phyloP scores from a whole-genome alignment of 1,139 yeast species.

The Geotrichum cucujoidarum region DNA sequence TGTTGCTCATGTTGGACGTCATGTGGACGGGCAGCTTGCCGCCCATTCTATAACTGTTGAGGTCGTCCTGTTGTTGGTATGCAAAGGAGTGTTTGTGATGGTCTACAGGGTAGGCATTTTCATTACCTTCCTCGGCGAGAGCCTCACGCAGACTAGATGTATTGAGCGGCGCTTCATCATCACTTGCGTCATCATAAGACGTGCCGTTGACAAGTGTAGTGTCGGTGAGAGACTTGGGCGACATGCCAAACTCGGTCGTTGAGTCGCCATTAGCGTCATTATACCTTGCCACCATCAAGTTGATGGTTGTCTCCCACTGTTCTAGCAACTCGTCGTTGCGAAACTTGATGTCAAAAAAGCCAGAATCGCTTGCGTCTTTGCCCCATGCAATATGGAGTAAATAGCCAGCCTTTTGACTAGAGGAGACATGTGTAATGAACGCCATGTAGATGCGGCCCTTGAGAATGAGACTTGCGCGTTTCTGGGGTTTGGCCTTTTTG shows the following conservation, averaged over 20 bases:
- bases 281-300: constrained; percentile 29
- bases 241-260: not conserved
- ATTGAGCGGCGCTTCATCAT: constrained; percentile 16
- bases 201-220: constrained; percentile 18
- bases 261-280: constrained; percentile 17
- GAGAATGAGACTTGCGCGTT: constrained; percentile 33
- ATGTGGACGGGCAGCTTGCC: not conserved
- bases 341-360: constrained; percentile 37
- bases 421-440: constrained; percentile 35
- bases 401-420: constrained; percentile 30
- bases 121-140: constrained; percentile 8
- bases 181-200: constrained; percentile 19
- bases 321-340: constrained; percentile 35
- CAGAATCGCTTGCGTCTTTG: constrained; percentile 36
- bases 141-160: constrained; percentile 6
- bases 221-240: constrained; percentile 4
- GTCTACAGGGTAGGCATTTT: constrained; percentile 14
- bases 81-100: constrained; percentile 6
- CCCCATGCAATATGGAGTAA: constrained; percentile 38
- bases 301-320: constrained; percentile 37
- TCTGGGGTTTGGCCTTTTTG: constrained; percentile 28
- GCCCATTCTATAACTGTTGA: not conserved
- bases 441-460: constrained; percentile 42
- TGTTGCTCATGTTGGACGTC: constrained; percentile 1
- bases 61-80: constrained; percentile 18